These are phyloP conservation scores for Xerocomellus chrysenteron DNA, from an alignment of 768 basidiomycete genomes.

Conservation along the genomic window DNA sequence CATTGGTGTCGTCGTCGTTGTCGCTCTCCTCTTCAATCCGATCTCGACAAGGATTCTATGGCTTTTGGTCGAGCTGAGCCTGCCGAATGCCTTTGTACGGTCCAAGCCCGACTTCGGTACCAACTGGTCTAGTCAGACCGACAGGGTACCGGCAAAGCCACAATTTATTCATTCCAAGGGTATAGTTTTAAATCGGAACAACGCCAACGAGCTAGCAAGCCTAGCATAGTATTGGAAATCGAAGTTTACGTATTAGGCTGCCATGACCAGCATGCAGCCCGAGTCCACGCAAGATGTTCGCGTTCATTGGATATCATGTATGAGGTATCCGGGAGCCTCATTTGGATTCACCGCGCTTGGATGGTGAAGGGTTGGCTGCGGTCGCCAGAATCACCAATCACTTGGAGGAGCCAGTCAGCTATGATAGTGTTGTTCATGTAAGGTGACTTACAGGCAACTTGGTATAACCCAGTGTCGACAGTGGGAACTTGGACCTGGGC, in stretches of 20 bases:
- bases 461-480: conserved; percentile 32
- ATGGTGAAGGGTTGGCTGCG: conserved; percentile 30
- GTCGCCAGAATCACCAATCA: conserved; percentile 36
- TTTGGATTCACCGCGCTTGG: not conserved
- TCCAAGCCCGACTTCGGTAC: too few species aligned
- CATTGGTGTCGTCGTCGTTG: conserved; percentile 24
- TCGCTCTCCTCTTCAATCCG: conserved; percentile 12
- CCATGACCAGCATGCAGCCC: not conserved
- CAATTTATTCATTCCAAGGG: not conserved
- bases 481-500: conserved; percentile 28
- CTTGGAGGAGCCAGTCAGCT: conserved; percentile 18
- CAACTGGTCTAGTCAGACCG: too few species aligned
- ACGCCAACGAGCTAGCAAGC: too few species aligned
- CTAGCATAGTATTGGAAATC: too few species aligned
- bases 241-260: not conserved
- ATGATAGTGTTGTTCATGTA: not conserved
- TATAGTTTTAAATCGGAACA: too few species aligned
- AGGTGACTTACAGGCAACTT: conserved; percentile 30
- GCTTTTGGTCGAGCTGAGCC: too few species aligned
- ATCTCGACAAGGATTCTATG: not conserved
- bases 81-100: too few species aligned
- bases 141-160: not conserved
- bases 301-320: too few species aligned
- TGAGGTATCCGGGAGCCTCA: not conserved
- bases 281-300: too few species aligned